A percentile compares a stretch with the other conserved stretches of the same genome.
Conservation (phyloP, 2,329 filamentous ascomycete genomes). For the Ascochyta viciae-villosae region DNA sequence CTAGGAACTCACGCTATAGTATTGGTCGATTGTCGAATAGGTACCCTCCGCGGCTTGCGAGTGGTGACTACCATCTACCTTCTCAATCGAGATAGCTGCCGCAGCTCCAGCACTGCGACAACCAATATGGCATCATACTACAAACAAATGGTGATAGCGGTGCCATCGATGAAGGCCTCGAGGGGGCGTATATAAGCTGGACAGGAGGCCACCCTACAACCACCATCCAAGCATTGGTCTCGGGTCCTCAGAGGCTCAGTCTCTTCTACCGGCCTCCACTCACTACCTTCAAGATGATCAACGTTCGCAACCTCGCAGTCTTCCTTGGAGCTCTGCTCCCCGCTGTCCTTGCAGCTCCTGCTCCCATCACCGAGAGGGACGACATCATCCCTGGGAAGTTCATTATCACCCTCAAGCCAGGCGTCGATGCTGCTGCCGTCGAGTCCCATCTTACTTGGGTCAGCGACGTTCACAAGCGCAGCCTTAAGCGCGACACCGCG, state of each 20-base stretch:
- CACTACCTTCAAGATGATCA: conserved; percentile 19
- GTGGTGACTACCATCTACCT: conserved; percentile 10
- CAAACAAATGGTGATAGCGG: conserved; percentile 4
- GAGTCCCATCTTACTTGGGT: conserved; percentile 45
- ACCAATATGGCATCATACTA: conserved; percentile 16
- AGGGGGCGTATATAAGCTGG: conserved; percentile 11
- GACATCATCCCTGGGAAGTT: conserved; percentile 30
- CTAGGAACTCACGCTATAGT: conserved; percentile 14
- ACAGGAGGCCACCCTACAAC: not conserved
- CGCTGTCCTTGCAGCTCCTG: conserved; percentile 19
- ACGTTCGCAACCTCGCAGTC: conserved; percentile 18
- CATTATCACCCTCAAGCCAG: conserved; percentile 34
- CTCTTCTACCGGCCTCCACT: conserved; percentile 8
- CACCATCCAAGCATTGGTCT: conserved; percentile 17
- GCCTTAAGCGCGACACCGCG: conserved; percentile 46
- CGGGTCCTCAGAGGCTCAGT: not conserved
- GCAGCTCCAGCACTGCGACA: not conserved
- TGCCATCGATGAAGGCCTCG: not conserved
- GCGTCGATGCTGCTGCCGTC: conserved; percentile 25
- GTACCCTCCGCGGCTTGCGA: not conserved
- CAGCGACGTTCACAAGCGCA: conserved; percentile 47
- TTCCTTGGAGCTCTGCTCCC: conserved; percentile 19
- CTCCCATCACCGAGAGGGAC: conserved; percentile 21
- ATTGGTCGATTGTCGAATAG: conserved; percentile 2
- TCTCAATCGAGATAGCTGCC: conserved; percentile 12